These are phyloP conservation scores for Hypoxylon fragiforme DNA, from an alignment of 495 filamentous ascomycete genomes.

Conservation along the genomic window DNA sequence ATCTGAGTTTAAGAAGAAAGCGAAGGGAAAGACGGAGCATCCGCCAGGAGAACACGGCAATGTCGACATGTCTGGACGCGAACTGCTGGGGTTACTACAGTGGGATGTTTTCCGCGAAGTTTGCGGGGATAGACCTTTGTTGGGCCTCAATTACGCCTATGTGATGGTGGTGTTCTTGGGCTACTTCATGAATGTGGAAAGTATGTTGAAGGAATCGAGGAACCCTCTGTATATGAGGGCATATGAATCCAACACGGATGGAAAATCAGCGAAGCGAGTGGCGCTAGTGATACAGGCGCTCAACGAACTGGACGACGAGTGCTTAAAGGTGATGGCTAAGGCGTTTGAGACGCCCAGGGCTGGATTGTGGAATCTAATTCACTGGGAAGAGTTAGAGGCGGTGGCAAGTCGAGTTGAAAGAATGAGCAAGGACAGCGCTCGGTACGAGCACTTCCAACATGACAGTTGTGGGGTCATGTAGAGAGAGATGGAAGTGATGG, in stretches of 20 bases:
- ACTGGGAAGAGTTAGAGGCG: slow-evolving; percentile 37
- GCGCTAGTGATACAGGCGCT: slow-evolving; percentile 27
- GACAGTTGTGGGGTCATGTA: slow-evolving; percentile 2
- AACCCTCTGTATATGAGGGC: slow-evolving; percentile 34
- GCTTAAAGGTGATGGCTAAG: slow-evolving; percentile 36
- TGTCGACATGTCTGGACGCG: slow-evolving; percentile 1
- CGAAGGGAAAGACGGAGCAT: too few species aligned
- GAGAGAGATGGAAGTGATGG: too few species aligned
- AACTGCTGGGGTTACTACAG: slow-evolving; percentile 30
- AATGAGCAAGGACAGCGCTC: too few species aligned
- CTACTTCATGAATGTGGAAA: slow-evolving; percentile 49
- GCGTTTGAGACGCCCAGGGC: slow-evolving; percentile 29
- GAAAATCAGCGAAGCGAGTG: slow-evolving; percentile 29
- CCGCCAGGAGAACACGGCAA: too few species aligned
- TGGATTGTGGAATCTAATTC: slow-evolving; percentile 38
- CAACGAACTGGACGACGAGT: slow-evolving; percentile 35
- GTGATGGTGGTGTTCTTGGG: slow-evolving; percentile 31
- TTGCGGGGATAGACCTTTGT: slow-evolving; percentile 33
- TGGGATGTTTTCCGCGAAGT: slow-evolving; percentile 38
- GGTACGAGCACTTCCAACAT: background rate
- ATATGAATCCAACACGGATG: slow-evolving; percentile 23
- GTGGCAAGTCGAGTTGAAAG: too few species aligned
- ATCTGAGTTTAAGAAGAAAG: too few species aligned
- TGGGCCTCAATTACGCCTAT: slow-evolving; percentile 37
- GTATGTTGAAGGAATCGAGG: slow-evolving; percentile 56